Percentiles rank a stretch among this genome's conserved stretches.
Evolutionary conservation across 2,329 filamentous ascomycete species (phyloP).

Genomic region (Beauveria asiatica): DNA sequence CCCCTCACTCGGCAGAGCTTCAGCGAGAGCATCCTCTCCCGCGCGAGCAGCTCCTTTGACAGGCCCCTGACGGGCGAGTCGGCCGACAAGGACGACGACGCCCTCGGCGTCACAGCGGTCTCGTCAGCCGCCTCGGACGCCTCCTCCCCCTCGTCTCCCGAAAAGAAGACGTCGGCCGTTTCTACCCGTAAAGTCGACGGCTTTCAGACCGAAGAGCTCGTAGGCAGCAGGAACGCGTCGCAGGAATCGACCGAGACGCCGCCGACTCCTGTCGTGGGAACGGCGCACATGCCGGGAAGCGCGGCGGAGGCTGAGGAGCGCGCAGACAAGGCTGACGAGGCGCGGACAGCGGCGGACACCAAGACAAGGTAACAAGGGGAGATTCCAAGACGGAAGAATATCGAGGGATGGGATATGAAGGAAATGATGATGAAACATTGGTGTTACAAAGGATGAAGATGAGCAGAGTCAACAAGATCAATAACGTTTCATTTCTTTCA

Average conservation of each 20-base stretch:
- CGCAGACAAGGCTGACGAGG: background rate
- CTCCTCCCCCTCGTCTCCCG: background rate
- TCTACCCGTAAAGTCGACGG: background rate
- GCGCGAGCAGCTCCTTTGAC: slow-evolving; percentile 22
- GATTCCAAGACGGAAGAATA: background rate
- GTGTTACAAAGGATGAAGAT: background rate
- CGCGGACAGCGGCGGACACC: no score
- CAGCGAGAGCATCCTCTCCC: slow-evolving; percentile 37
- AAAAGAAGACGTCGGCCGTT: slow-evolving; percentile 13
- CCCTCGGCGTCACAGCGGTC: slow-evolving; percentile 5
- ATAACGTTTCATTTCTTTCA: background rate
- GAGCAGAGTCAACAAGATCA: background rate
- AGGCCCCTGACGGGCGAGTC: slow-evolving; percentile 13
- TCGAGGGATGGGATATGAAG: background rate
- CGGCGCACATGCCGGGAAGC: background rate
- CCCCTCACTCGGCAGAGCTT: slow-evolving; percentile 34
- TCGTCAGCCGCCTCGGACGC: slow-evolving; percentile 4
- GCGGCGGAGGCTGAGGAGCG: background rate
- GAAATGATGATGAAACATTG: background rate
- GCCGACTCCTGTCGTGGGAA: background rate
- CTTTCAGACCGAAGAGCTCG: slow-evolving; percentile 8
- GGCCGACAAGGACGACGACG: background rate
- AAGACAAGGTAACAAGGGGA: no score
- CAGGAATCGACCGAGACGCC: background rate
- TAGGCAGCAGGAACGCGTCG: background rate